phyloP scores from a whole-genome alignment of 768 basidiomycete genomes.

The Infundibulicybe gibba region DNA sequence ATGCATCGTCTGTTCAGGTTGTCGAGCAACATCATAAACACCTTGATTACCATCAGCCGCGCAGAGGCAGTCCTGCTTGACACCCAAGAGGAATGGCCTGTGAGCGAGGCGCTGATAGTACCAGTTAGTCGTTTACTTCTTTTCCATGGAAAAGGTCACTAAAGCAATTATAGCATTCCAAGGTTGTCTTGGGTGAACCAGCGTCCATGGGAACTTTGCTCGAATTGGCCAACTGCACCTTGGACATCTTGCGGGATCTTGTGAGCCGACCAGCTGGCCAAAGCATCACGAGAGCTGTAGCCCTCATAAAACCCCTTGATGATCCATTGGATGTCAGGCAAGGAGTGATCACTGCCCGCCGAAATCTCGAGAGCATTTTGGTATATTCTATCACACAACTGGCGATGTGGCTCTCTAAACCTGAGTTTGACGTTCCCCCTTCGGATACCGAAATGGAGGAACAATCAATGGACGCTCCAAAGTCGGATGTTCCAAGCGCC shows the following conservation, averaged over 20 bases:
- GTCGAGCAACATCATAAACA: slow-evolving; percentile 64
- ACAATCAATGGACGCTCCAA: slow-evolving; percentile 30
- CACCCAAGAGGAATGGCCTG: slow-evolving; percentile 69
- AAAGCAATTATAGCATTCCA: slow-evolving; percentile 60
- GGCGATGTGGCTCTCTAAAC: slow-evolving; percentile 73
- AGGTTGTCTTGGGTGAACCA: slow-evolving; percentile 78
- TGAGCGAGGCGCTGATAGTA: slow-evolving; percentile 62
- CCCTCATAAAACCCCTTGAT: slow-evolving; percentile 20
- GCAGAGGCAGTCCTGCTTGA: slow-evolving; percentile 65
- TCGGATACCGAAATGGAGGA: slow-evolving; percentile 46
- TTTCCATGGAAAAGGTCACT: not conserved
- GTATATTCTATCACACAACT: slow-evolving; percentile 76
- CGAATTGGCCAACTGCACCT: slow-evolving; percentile 76
- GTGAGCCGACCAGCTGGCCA: slow-evolving; percentile 59
- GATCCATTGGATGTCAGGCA: slow-evolving; percentile 50
- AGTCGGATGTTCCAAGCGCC: slow-evolving; percentile 11
- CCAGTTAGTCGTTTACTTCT: slow-evolving; percentile 49
- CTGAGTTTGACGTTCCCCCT: slow-evolving; percentile 51
- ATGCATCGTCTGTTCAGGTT: slow-evolving; percentile 70
- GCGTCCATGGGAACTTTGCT: slow-evolving; percentile 84
- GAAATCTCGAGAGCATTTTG: slow-evolving; percentile 64
- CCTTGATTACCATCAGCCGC: slow-evolving; percentile 65
- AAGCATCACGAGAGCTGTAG: slow-evolving; percentile 32
- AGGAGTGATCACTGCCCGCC: slow-evolving; percentile 52
- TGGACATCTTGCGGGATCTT: slow-evolving; percentile 71